Base-by-base conservation (phyloP, 2,329 filamentous ascomycete genomes). In the Clarireedia homoeocarpa region DNA sequence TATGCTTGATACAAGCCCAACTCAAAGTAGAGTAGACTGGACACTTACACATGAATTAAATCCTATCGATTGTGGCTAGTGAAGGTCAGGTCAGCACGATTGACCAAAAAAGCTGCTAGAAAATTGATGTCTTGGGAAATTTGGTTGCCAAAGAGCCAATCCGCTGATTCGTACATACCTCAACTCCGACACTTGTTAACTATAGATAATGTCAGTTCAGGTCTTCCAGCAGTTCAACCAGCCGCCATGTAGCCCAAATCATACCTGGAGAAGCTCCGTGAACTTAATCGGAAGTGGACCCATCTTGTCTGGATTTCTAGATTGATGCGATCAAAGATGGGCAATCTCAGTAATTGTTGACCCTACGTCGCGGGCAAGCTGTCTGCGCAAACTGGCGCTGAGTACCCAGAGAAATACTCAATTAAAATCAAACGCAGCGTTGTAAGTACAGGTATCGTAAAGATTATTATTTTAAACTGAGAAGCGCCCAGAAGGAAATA, bases 181-280 rank as follows among this genome's bases (percentile, higher is more conserved):
- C 73, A 66, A 80, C 78, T 63, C 75, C 77, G 63, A 73, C 70
- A 68, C 72, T 76, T 63, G 76, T 78, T 71, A 80, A 74, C 77
- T 80, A 63, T 52, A 64, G 48, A 54, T 55, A 56, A 49, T 59
- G 64, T 67, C 48, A 71, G 66, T 63, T 51, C 36, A 51, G 38
- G 38, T 12, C 27, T 20, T 23, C 65, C 61, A 49, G 65, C 81
- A 74, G 61, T 47, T 85, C 85, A 38, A 94, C 89, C 17, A 94
- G 86, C 87, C 61, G 91, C 89, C 94, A 70, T 95, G 50, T 86
- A 88, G 49, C 88, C 78, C 95, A 61, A 95, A 89, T 0, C 89
- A 88, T 48, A 86, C 83, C 79, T 91, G 88, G 73, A 92, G 81
- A 70, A 92, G 83, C 84, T 95, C 91, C 73, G 87, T 88, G 75